A percentile compares a stretch with the other conserved stretches of the same genome.
Conservation (phyloP, 352 stramenopile species). For the Phytophthora cajani region DNA sequence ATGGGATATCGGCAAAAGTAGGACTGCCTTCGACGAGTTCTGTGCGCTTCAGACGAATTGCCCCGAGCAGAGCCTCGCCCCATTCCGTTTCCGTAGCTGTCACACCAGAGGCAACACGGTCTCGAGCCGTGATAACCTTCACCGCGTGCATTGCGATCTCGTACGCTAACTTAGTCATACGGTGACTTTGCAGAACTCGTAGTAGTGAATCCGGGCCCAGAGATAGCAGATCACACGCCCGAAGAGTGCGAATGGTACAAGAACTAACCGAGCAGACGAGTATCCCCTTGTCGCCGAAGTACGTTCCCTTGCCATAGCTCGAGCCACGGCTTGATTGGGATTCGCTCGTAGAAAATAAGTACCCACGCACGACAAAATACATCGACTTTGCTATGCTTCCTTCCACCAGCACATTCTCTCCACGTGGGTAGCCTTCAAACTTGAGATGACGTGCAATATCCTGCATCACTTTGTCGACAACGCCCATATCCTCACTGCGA, state of each 20-base stretch:
- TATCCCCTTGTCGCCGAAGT: constrained; percentile 68
- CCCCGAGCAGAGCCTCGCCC: constrained; percentile 40
- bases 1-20: constrained; percentile 1
- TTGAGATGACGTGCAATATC: constrained; percentile 51
- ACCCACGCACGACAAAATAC: constrained; percentile 72
- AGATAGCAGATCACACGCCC: constrained; percentile 66
- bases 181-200: constrained; percentile 48
- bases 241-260: constrained; percentile 55
- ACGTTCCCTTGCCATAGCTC: constrained; percentile 57
- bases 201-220: constrained; percentile 51
- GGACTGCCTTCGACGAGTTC: constrained; percentile 14
- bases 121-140: constrained; percentile 24
- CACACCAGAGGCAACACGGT: constrained; percentile 12
- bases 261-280: constrained; percentile 58
- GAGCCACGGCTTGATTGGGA: constrained; percentile 30
- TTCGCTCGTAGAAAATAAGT: constrained; percentile 44
- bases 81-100: constrained; percentile 50
- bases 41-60: constrained; percentile 41
- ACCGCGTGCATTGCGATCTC: constrained; percentile 44
- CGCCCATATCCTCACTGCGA: constrained; percentile 24
- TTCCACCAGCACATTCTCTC: constrained; percentile 68
- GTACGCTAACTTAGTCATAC: constrained; percentile 48
- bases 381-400: constrained; percentile 69
- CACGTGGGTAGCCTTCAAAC: constrained; percentile 70
- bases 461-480: constrained; percentile 41